These are phyloP conservation scores for Madurella mycetomatis DNA, from an alignment of 2,329 filamentous ascomycete genomes.

Conservation along the genomic window DNA sequence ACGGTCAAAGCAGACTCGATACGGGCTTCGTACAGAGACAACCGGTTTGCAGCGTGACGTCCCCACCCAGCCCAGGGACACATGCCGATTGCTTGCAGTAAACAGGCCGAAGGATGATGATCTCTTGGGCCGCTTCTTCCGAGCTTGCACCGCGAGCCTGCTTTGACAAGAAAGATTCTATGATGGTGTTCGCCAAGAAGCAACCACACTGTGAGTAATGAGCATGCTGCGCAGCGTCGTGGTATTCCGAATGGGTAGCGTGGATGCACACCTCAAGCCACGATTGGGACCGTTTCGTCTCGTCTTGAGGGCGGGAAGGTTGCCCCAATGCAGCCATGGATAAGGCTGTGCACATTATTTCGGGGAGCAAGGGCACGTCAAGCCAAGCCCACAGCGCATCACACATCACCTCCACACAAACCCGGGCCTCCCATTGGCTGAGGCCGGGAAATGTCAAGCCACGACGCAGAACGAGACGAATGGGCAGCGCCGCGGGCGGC, in stretches of 20 bases:
- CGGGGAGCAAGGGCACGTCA: slow-evolving; percentile 2
- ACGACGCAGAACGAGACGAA: slow-evolving; percentile 16
- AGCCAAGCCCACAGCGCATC: slow-evolving; percentile 8
- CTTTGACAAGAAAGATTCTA: background rate
- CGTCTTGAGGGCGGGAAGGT: slow-evolving; percentile 12
- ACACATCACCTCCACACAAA: slow-evolving; percentile 8
- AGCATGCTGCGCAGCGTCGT: background rate
- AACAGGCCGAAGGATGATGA: background rate
- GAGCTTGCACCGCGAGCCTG: background rate
- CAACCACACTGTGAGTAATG: background rate
- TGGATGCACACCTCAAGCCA: slow-evolving; percentile 22
- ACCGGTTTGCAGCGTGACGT: no score
- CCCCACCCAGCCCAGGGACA: background rate
- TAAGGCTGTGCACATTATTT: slow-evolving; percentile 27
- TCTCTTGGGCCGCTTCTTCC: background rate
- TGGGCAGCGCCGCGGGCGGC: slow-evolving; percentile 15
- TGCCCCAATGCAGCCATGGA: slow-evolving; percentile 20
- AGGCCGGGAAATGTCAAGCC: slow-evolving; percentile 12
- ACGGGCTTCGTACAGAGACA: no score
- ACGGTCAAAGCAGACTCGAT: background rate
- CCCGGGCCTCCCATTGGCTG: slow-evolving; percentile 19
- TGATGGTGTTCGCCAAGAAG: no score
- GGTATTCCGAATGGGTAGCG: background rate
- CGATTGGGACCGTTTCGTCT: slow-evolving; percentile 18
- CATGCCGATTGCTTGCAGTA: background rate